These are phyloP conservation scores for Lepidium africanum DNA, from an alignment of 345 rosid genomes.

Conservation along the genomic window DNA sequence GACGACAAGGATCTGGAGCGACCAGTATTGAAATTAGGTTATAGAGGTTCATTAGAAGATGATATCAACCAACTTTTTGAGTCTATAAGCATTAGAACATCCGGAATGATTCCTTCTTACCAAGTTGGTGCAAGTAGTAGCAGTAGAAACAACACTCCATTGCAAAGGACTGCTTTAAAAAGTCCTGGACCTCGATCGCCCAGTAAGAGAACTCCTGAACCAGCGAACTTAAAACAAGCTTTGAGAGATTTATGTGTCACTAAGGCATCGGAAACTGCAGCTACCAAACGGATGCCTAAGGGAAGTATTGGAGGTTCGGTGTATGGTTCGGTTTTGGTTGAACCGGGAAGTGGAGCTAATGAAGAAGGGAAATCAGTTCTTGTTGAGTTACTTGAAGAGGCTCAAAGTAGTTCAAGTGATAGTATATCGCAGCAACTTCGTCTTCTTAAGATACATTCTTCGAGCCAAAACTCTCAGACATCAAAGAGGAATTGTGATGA, in stretches of 20 bases:
- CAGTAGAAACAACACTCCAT: slow-evolving; percentile 35
- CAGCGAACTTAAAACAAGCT: slow-evolving; percentile 74
- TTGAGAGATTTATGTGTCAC: slow-evolving; percentile 74
- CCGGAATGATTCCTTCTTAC: slow-evolving; percentile 47
- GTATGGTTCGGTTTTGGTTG: slow-evolving; percentile 59
- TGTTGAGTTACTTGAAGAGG: slow-evolving; percentile 55
- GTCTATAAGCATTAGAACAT: slow-evolving; percentile 64
- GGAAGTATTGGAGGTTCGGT: slow-evolving; percentile 38
- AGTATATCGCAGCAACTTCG: slow-evolving; percentile 37
- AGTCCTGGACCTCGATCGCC: slow-evolving; percentile 66
- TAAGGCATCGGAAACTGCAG: slow-evolving; percentile 93
- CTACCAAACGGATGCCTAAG: slow-evolving; percentile 57
- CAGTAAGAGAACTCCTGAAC: slow-evolving; percentile 48
- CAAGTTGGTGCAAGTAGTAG: slow-evolving; percentile 35
- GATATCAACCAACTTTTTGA: slow-evolving; percentile 89
- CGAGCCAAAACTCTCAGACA: slow-evolving; percentile 35
- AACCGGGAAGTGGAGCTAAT: slow-evolving; percentile 41
- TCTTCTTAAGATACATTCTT: slow-evolving; percentile 38
- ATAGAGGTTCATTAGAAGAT: slow-evolving; percentile 66
- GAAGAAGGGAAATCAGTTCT: slow-evolving; percentile 40
- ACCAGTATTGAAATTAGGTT: slow-evolving; percentile 44
- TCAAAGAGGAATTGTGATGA: slow-evolving; percentile 30
- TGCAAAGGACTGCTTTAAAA: slow-evolving; percentile 55
- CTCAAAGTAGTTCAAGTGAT: slow-evolving; percentile 31
- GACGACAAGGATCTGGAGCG: slow-evolving; percentile 43